These are phyloP conservation scores for Penicillium coffeae DNA, from an alignment of 495 filamentous ascomycete genomes.

Conservation along the genomic window DNA sequence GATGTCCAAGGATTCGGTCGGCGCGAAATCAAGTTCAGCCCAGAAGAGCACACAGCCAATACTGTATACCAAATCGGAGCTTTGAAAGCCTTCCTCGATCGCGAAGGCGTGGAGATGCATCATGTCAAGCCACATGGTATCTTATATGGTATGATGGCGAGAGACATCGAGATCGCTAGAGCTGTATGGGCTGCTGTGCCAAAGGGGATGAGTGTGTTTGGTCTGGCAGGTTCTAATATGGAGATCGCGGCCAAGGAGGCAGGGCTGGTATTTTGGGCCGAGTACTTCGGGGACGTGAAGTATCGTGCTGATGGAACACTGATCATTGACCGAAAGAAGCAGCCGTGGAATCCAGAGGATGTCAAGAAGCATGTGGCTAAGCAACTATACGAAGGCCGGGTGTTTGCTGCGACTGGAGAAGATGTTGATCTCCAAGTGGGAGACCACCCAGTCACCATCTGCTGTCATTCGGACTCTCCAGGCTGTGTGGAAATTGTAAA, in stretches of 20 bases:
- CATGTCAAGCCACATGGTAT: slow-evolving; percentile 61
- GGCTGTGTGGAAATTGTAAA: slow-evolving; percentile 49
- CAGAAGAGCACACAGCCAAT: slow-evolving; percentile 55
- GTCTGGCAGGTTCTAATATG: slow-evolving; percentile 50
- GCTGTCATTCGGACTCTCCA: slow-evolving; percentile 54
- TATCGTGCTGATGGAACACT: slow-evolving; percentile 49
- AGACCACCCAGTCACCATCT: slow-evolving; percentile 46
- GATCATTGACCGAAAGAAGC: slow-evolving; percentile 53
- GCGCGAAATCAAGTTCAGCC: slow-evolving; percentile 50
- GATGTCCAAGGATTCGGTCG: slow-evolving; percentile 62
- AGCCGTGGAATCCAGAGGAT: background rate
- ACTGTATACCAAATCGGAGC: slow-evolving; percentile 59
- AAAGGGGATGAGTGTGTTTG: slow-evolving; percentile 52
- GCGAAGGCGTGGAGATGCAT: slow-evolving; percentile 50
- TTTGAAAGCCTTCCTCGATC: slow-evolving; percentile 52
- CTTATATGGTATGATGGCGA: slow-evolving; percentile 55
- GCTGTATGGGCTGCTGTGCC: slow-evolving; percentile 51
- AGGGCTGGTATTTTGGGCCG: slow-evolving; percentile 52
- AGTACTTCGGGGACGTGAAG: slow-evolving; percentile 57
- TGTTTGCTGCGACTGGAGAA: slow-evolving; percentile 43
- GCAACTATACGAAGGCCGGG: slow-evolving; percentile 42
- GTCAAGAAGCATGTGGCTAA: slow-evolving; percentile 20
- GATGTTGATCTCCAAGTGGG: slow-evolving; percentile 42
- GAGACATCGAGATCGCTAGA: slow-evolving; percentile 46
- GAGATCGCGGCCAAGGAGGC: slow-evolving; percentile 50